phyloP scores from a whole-genome alignment of 495 filamentous ascomycete species.

The Cryomyces antarcticus region DNA sequence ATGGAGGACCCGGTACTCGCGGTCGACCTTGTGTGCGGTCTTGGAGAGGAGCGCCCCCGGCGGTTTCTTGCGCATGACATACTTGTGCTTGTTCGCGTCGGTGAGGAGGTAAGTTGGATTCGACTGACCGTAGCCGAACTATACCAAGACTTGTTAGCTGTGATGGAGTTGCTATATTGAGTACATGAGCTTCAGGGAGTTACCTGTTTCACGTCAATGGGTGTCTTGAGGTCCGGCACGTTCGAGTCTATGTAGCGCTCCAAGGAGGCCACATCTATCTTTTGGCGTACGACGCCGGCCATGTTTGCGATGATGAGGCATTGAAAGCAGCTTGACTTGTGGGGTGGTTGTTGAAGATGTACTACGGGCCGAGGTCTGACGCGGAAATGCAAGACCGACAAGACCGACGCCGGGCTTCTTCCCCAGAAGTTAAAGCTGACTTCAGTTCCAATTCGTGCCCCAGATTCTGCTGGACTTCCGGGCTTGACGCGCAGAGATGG shows the following conservation, averaged over 20 bases:
- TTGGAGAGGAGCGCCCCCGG: conserved; percentile 78
- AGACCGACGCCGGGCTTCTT: too few species aligned
- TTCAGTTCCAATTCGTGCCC: too few species aligned
- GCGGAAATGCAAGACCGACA: too few species aligned
- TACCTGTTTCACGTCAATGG: conserved; percentile 79
- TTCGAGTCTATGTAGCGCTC: conserved; percentile 55
- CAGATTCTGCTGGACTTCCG: too few species aligned
- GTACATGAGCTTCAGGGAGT: background rate
- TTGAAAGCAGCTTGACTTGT: too few species aligned
- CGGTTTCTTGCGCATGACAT: conserved; percentile 88
- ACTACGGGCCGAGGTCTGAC: too few species aligned
- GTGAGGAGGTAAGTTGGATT: conserved; percentile 91
- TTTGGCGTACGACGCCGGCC: conserved; percentile 77
- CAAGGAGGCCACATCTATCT: conserved; percentile 58
- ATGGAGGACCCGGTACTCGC: conserved; percentile 78
- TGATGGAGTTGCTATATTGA: too few species aligned
- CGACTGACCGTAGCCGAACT: conserved; percentile 94
- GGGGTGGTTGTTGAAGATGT: too few species aligned
- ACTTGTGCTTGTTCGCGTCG: conserved; percentile 40
- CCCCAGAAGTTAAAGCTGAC: too few species aligned
- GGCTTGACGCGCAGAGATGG: too few species aligned
- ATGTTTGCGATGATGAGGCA: conserved; percentile 24
- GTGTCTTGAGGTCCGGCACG: conserved; percentile 60
- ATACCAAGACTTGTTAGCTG: background rate
- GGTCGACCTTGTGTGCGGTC: conserved; percentile 87